These are phyloP conservation scores for Apiospora phragmitis DNA, from an alignment of 2,329 filamentous ascomycete genomes.

Conservation along the genomic window DNA sequence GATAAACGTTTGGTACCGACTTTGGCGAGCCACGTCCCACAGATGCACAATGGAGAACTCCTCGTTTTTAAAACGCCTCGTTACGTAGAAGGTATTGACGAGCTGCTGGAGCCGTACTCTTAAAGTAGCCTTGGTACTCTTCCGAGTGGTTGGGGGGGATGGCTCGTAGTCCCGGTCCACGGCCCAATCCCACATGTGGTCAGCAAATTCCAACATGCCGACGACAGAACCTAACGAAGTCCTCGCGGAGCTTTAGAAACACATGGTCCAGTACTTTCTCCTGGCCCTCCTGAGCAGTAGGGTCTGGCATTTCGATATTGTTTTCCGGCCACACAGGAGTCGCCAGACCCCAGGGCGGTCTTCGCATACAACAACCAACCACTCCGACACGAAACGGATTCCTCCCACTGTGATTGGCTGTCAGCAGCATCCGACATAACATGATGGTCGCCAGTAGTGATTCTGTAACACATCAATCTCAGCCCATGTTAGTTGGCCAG, in stretches of 20 bases:
- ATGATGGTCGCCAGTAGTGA: neutral
- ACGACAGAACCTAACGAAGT: neutral
- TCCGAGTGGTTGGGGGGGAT: neutral
- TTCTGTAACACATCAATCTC: neutral
- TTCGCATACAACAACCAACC: neutral
- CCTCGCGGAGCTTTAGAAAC: neutral
- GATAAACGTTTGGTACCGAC: slow-evolving; percentile 2
- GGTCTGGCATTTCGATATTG: neutral
- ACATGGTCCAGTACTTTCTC: neutral
- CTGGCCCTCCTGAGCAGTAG: neutral
- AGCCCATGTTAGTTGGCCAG: neutral
- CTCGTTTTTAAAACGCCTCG: neutral
- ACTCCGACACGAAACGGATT: neutral
- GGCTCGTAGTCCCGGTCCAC: slow-evolving; percentile 8
- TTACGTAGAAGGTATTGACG: slow-evolving; percentile 10
- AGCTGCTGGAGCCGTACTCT: slow-evolving; percentile 8
- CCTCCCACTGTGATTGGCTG: neutral
- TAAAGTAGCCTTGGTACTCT: slow-evolving; percentile 7
- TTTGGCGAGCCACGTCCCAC: neutral
- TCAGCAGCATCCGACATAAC: neutral
- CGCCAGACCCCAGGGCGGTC: neutral
- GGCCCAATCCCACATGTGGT: slow-evolving; percentile 10
- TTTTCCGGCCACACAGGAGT: neutral
- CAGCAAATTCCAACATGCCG: neutral
- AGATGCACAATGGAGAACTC: slow-evolving; percentile 1